Evolutionary conservation across 106 monocot species (phyloP), one percentile per base, ranked within the genome.

Genomic region (Allium fistulosum): DNA sequence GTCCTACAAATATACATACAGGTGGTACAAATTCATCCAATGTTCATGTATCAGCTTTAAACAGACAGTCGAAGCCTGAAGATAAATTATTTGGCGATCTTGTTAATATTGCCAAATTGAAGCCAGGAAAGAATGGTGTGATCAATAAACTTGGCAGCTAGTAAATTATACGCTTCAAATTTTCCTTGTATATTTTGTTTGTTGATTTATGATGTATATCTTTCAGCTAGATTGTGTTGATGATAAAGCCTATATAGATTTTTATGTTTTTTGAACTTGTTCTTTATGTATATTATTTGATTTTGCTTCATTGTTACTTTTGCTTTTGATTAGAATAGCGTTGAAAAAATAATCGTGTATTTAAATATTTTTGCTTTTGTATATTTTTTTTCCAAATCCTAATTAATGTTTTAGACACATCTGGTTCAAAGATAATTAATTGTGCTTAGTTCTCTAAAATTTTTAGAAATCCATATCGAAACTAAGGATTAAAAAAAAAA

Each of bases 51-150:
- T 63, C 80, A 11, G 6, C 22, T 66, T 66, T 51, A 53, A 53
- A 69, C 67, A 86, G 74, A 49, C 79, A 76, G 11, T 17, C 89
- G 4, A 89, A 78, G 72, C 77, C 74, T 7, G 84, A 85, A 72
- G 89, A 89, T 66, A 89, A 85, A 27, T 74, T 89, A 10, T 89
- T 89, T 62, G 85, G 85, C 15, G 89, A 89, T 75, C 89, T 89
- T 77, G 82, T 89, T 50, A 89, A 22, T 28, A 73, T 85, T 11
- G 85, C 89, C 52, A 89, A 85, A 66, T 50, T 82, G 46, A 89
- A 85, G 80, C 79, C 75, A 13, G 45, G 27, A 8, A 53, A 53
- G 9, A 82, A 75, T 69, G 59, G 63, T 67, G 49, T 28, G 46
- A 53, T 68, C 46, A 62, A 68, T 61, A 75, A 75, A 53, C 67